Percentiles rank a stretch among this genome's conserved stretches.
These are phyloP conservation scores for Vitrella brassicaformis DNA, from an alignment of 73 alveolate species.

Conservation along the genomic window DNA sequence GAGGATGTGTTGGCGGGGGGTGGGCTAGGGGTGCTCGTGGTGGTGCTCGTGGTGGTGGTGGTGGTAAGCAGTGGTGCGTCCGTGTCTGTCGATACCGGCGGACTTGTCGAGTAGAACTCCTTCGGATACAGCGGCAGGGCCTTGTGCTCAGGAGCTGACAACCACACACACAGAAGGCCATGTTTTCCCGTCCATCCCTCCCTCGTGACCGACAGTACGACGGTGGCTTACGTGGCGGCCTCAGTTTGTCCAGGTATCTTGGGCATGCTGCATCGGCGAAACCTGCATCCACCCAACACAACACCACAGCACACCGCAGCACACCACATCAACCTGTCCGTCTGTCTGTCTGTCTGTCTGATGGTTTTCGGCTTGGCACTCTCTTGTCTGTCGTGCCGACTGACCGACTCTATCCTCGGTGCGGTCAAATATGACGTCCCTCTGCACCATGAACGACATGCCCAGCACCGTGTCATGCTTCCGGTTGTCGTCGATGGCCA, in stretches of 20 bases:
- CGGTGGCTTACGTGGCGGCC: neutral
- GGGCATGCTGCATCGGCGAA: neutral
- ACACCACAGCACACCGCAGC: neutral
- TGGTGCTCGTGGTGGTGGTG: neutral
- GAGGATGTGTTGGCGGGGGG: neutral
- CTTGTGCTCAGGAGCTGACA: neutral
- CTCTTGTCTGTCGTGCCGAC: neutral
- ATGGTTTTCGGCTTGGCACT: neutral
- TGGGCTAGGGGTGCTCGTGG: neutral
- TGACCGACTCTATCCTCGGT: neutral
- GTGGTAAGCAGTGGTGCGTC: neutral
- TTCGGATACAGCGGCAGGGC: neutral
- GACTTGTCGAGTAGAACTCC: neutral
- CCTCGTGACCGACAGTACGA: neutral
- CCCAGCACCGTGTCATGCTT: neutral
- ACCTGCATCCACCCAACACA: neutral
- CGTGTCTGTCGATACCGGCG: neutral
- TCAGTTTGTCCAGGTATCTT: neutral
- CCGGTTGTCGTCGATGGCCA: neutral
- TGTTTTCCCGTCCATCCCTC: neutral
- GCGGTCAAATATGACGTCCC: neutral
- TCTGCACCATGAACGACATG: neutral
- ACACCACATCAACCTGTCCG: neutral
- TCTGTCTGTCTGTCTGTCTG: neutral
- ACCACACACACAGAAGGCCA: neutral